These are phyloP conservation scores for Zoysia japonica DNA, from an alignment of 176 grass and related monocot genomes.

Conservation along the genomic window DNA sequence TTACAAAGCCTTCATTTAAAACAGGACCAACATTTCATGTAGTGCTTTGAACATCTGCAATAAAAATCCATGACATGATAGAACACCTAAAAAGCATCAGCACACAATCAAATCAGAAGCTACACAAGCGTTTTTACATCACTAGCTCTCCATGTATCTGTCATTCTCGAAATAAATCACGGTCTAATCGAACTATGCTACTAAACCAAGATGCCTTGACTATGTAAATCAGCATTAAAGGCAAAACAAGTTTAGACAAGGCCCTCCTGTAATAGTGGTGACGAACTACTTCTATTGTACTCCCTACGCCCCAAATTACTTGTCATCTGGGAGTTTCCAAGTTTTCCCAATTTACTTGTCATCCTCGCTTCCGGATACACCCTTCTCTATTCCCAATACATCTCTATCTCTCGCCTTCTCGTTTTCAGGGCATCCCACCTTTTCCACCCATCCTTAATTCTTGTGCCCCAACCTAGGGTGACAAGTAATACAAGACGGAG, in stretches of 20 bases:
- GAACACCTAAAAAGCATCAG: neutral
- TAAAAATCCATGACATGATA: slow-evolving; percentile 14
- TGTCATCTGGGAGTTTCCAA: no score
- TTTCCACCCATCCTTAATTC: no score
- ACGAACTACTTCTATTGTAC: neutral
- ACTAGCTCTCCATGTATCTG: neutral
- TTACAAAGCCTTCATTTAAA: neutral
- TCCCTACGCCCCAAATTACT: no score
- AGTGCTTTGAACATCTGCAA: neutral
- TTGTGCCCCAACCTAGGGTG: no score
- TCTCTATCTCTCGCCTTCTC: no score
- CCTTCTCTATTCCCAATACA: no score
- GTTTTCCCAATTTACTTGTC: no score
- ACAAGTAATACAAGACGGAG: no score
- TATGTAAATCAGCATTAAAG: slow-evolving; percentile 1
- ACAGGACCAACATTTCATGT: neutral
- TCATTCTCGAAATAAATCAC: neutral
- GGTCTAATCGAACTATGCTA: neutral
- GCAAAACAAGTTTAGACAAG: neutral
- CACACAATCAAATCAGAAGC: slow-evolving; percentile 8
- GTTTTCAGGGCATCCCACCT: no score
- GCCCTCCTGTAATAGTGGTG: neutral
- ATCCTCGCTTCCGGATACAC: no score
- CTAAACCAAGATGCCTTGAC: neutral
- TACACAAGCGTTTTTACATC: neutral